Base-by-base conservation (phyloP, 192 early-diverging fungal genomes). In the Thamnidium elegans region DNA sequence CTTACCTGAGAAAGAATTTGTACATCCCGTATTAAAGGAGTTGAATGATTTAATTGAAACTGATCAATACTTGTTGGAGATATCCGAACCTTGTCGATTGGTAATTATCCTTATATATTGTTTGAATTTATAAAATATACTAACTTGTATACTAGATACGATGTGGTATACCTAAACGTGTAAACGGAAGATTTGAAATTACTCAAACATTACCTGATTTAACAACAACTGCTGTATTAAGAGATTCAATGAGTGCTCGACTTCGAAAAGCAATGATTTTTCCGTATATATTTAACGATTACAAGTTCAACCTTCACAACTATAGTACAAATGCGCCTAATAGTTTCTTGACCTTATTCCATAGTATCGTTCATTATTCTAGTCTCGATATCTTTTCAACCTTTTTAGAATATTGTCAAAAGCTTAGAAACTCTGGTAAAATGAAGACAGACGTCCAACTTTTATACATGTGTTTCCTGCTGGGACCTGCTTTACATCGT, bases 311-410 rank as follows among this genome's bases (percentile, higher is more conserved):
- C 60, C 80, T 87, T 36, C 69, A 76, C 60, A 88, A 83, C 50
- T 79, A 74, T 30, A 77, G 78, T 58, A 81, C 80, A 67, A 92
- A 90, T 61, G 70, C 78, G 8, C 84, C 90, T 50, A 92, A 92
- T 66, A 85, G 81, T 5, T 88, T 87, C 55, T 62, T 92, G 54
- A 86, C 88, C 0, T 75, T 92, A 56, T 81, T 89, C 58, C 90
- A 92, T 68, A 83, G 87, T 34, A 78, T 90, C 10, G 63, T 86
- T 23, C 89, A 92, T 58, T 92, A 92, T 63, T 87, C 87, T 23
- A 87, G 87, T 20, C 74, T 82, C 15, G 90, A 86, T 59, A 79
- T 82, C 3, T 81, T 90, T 43, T 58, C 66, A 26, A 59, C 81
- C 4, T 70, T 88, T 19, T 62, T 84, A 51, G 73, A 78, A 20